Percentiles rank a stretch among this genome's conserved stretches.
These are phyloP conservation scores for Pistacia atlantica DNA, from an alignment of 345 rosid genomes.

Conservation along the genomic window DNA sequence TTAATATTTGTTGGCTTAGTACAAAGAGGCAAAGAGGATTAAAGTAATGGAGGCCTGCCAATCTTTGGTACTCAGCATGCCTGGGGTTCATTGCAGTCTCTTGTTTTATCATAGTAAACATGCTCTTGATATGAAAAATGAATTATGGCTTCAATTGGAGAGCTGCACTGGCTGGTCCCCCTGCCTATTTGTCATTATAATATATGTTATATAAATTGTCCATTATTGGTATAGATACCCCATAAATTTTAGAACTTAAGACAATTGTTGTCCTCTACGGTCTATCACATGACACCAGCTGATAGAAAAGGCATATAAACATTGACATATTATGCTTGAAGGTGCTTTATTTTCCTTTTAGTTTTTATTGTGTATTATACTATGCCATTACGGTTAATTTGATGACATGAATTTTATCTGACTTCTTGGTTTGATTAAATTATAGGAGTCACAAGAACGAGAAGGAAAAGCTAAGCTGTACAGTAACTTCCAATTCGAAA, in stretches of 20 bases:
- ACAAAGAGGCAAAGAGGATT: no score
- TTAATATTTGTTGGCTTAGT: no score
- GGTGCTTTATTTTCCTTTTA: neutral
- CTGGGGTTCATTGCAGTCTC: neutral
- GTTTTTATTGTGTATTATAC: neutral
- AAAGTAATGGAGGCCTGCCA: neutral
- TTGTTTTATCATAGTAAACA: neutral
- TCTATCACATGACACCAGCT: neutral
- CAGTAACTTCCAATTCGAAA: slow-evolving; percentile 48
- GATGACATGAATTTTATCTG: slow-evolving; percentile 1
- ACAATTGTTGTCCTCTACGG: neutral
- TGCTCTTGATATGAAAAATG: neutral
- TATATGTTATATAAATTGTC: neutral
- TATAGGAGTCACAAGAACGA: slow-evolving; percentile 54
- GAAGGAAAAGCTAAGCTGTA: slow-evolving; percentile 51
- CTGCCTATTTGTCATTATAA: neutral
- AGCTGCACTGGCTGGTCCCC: neutral
- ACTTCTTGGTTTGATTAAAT: slow-evolving; percentile 11
- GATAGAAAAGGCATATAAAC: no score
- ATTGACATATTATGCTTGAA: neutral
- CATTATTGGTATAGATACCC: neutral
- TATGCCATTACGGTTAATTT: neutral
- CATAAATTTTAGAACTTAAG: neutral
- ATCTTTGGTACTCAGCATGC: neutral
- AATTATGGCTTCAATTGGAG: neutral